Evolutionary conservation across 192 early-diverging fungal genomes (phyloP), one percentile per base, ranked within the genome.

Genomic region (Backusella tarrabulga): DNA sequence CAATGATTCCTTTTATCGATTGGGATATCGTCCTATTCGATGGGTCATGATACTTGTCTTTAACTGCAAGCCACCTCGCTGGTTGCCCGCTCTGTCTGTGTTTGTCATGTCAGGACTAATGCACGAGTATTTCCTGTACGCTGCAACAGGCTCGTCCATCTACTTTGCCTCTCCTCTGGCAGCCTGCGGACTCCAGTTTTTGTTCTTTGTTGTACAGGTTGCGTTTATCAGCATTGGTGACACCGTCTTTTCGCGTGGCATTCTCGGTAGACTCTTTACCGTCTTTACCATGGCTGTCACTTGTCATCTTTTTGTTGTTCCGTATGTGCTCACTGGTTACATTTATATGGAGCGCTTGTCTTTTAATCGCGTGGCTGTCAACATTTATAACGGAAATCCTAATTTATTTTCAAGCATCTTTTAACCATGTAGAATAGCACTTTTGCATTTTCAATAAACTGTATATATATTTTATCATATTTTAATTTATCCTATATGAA

Each of bases 81-180:
- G 34, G 56, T 19, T 75, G 29, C 73, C 73, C 14, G 73, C 73
- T 1, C 32, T 75, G n/a, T 21, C 73, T 11, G 73, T 75, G 4
- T 75, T 75, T 75, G 54, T 38, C 38, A 52, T 75, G 35, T 67
- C 56, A 32, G 73, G 73, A 2, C 19, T 75, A 0, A 75, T 75
- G 73, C 73, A 75, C 38, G 73, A 75, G 21, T 75, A 75, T 32
- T 75, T 75, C n/a, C 26, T 75, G 14, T 75, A 32, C 35, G 40
- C 42, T 32, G 54, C 73, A 7, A 67, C 73, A 2, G 73, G 73
- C 17, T 34, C 56, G 11, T 42, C 35, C 8, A 6, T 66, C 36
- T 75, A 75, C 41, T 66, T 66, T 26, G 73, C 56, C 0, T 34
- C 29, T 34, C 71, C 71, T 50, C 9, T 72, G 17, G 38, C 42